Evolutionary conservation across 441 rosid genomes (phyloP).

Genomic region (California macrophylla): DNA sequence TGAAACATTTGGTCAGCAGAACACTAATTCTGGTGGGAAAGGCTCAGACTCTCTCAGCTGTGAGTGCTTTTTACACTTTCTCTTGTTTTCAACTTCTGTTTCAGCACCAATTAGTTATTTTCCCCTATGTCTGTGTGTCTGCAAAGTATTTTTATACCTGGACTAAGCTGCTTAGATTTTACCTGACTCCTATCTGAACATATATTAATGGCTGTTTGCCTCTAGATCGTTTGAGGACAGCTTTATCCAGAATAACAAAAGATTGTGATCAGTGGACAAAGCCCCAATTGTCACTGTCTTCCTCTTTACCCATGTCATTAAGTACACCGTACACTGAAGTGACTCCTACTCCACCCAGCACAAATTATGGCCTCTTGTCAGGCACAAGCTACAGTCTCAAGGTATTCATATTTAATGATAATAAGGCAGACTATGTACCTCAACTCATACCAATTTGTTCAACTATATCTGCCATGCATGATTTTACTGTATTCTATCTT

Average conservation of each 20-base stretch:
- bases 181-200: conserved; percentile 8
- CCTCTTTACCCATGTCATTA: conserved; percentile 43
- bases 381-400: conserved; percentile 65
- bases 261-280: conserved; percentile 92
- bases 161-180: conserved; percentile 5
- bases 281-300: conserved; percentile 38
- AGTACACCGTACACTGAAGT: conserved; percentile 43
- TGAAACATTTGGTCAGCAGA: conserved; percentile 73
- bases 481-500: neutral
- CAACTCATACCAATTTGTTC: neutral
- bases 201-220: conserved; percentile 16
- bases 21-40: conserved; percentile 39
- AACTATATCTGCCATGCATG: neutral
- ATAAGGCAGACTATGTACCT: neutral
- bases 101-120: conserved; percentile 10
- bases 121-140: neutral
- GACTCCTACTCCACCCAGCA: conserved; percentile 49
- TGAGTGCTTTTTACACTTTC: conserved; percentile 36
- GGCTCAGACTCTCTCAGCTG: conserved; percentile 49
- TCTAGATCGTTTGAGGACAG: conserved; percentile 73
- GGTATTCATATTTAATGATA: conserved; percentile 37
- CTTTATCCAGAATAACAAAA: conserved; percentile 72
- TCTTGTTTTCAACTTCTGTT: conserved; percentile 4
- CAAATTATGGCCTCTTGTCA: conserved; percentile 32
- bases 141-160: conserved; percentile 4